Evolutionary conservation across 805 yeast genomes (phyloP), one percentile per base, ranked within the genome.

Genomic region (Ogataea saltuana): DNA sequence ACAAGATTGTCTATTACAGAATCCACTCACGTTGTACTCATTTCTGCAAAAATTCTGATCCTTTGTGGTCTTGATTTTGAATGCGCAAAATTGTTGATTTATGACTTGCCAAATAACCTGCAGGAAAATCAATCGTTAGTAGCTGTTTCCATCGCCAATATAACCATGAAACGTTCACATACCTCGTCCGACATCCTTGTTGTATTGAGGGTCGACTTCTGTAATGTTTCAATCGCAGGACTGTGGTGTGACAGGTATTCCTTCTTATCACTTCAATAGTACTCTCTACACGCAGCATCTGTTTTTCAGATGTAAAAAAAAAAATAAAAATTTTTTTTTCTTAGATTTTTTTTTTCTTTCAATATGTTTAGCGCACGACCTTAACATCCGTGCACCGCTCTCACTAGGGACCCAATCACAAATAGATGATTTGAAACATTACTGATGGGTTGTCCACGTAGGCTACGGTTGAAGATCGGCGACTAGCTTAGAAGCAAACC

Each of bases 41-140:
- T 91, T 93, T 63, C 97, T 74, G 69, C 99, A 93, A 63, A 93
- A 93, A 56, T 81, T 85, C 65, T 91, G 97, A 19, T 81, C 88
- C 59, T 88, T 87, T 47, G 87, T 86, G 20, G 97, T 85, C 60
- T 85, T 86, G 56, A 93, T 72, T 68, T 91, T 91, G 72, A 85
- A 93, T 17, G 99, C 87, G 72, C 99, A 93, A 62, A 91, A 93
- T 63, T 88, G 91, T 64, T 88, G 89, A 70, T 90, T 89, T 56
- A 93, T 88, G 48, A 91, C 93, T 71, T 88, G 95, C 99, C 99
- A 93, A 60, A 93, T 88, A 54, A 93, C 83, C 78, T 91, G 85
- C 13, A 22, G n/a, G n/a, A n/a, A n/a, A n/a, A n/a, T n/a, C n/a
- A 15, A 25, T 19, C 22, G 46, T 48, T 40, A 48, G 48, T 44